Base-by-base conservation (phyloP, 2,329 filamentous ascomycete genomes). In the Penicillium sp. region DNA sequence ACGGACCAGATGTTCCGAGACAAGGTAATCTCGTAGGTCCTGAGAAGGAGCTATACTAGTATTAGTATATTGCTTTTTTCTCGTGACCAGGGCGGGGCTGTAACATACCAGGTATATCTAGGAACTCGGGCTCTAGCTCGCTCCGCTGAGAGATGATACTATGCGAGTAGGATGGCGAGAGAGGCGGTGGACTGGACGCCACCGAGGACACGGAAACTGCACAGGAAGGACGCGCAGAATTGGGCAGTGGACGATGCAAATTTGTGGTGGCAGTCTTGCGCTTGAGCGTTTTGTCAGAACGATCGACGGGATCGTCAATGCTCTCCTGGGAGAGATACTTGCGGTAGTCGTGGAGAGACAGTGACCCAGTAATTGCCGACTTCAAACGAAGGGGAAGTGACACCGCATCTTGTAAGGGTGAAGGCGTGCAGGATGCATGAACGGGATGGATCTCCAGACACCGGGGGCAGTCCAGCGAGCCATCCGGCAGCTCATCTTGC, bases 301-400 rank as follows among this genome's bases (percentile, higher is more conserved):
- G 57, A 53, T 67, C 63, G 45, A 63, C 56, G 21, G 56, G 59
- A 57, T 63, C 62, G 57, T 54, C 59, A 41, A 63, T 54, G 52
- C 49, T 54, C 52, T 61, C 58, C 9, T 63, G 60, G 43, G 67
- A 66, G 47, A 73, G 63, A 45, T 61, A 62, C 49, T 69, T 71
- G 44, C 70, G 70, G 52, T 72, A 73, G 45, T 70, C 62, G 58
- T 71, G 70, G 29, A 70, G 65, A 8, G 70, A 71, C 23, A 70
- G 53, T 21, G 59, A 49, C 8, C 65, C 66, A 28, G 58, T 59
- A 45, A 56, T 56, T 34, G 53, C 60, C 16, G 55, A 55, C 51
- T 58, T 52, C 45, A 54, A 60, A 42, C 60, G 59, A 63, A 55
- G 53, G 47, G 59, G 52, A 39, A 58, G 45, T 39, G 57, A 55